phyloP scores from a whole-genome alignment of 305 asterid genomes.

The Fraxinus sp. region DNA sequence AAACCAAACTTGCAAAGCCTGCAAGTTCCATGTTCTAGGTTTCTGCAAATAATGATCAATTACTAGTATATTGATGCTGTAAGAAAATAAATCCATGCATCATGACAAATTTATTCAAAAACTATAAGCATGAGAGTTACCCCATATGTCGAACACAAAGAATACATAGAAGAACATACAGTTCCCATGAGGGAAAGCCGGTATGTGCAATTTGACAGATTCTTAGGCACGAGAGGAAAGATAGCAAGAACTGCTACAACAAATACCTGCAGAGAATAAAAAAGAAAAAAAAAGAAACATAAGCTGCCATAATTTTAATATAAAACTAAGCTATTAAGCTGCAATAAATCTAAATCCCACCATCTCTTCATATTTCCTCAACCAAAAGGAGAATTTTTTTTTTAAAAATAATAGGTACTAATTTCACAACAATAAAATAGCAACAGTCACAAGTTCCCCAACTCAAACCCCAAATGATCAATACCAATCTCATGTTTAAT shows the following conservation, averaged over 20 bases:
- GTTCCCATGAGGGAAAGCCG: slow-evolving; percentile 80
- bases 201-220: slow-evolving; percentile 72
- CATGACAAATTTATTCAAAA: background rate
- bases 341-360: background rate
- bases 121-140: too few species aligned
- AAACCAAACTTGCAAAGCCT: slow-evolving; percentile 84
- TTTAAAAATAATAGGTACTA: background rate
- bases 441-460: background rate
- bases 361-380: slow-evolving; percentile 8
- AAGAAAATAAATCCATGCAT: slow-evolving; percentile 12
- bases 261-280: slow-evolving; percentile 50
- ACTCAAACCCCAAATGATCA: background rate
- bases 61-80: slow-evolving; percentile 12
- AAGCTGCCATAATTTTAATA: background rate
- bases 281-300: background rate
- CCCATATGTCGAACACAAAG: too few species aligned
- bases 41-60: slow-evolving; percentile 46
- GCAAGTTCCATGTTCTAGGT: slow-evolving; percentile 95
- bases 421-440: background rate
- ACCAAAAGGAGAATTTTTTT: background rate
- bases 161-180: slow-evolving; percentile 66
- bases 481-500: background rate
- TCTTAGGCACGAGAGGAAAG: slow-evolving; percentile 67
- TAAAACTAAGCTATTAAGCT: background rate
- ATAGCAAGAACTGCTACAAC: slow-evolving; percentile 77